Evolutionary conservation across 2,329 filamentous ascomycete species (phyloP).

Genomic region (Monosporascus cannonballus): DNA sequence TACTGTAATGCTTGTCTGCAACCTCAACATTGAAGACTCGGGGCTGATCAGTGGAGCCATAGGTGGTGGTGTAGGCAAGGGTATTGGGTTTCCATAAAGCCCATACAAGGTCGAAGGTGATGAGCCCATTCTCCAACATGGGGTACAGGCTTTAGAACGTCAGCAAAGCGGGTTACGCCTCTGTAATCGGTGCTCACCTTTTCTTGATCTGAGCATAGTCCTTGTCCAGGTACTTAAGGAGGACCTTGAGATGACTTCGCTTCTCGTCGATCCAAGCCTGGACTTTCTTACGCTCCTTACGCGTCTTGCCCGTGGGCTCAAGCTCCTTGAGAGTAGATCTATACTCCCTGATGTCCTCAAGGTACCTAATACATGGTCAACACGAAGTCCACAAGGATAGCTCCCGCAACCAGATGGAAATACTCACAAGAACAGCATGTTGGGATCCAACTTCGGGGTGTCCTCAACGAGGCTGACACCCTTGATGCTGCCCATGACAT

Average conservation of each 20-base stretch:
- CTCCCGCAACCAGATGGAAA: neutral
- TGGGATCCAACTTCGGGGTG: conserved; percentile 65
- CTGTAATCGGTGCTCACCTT: conserved; percentile 23
- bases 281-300: conserved; percentile 55
- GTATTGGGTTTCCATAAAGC: conserved; percentile 84
- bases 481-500: conserved; percentile 70
- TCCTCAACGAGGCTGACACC: conserved; percentile 77
- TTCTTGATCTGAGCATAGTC: conserved; percentile 77
- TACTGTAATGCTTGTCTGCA: conserved; percentile 61
- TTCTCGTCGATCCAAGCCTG: conserved; percentile 53
- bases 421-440: conserved; percentile 59
- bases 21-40: conserved; percentile 78
- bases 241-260: conserved; percentile 61
- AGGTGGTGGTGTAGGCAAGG: conserved; percentile 70
- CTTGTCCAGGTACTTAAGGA: conserved; percentile 71
- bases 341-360: conserved; percentile 65
- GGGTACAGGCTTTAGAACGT: conserved; percentile 57
- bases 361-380: conserved; percentile 48
- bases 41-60: conserved; percentile 69
- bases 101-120: conserved; percentile 86
- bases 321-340: conserved; percentile 59
- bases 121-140: conserved; percentile 73
- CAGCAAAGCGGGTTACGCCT: neutral
- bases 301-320: conserved; percentile 40
- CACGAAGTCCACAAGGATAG: neutral